Evolutionary conservation across 345 rosid species (phyloP), one percentile per base, ranked within the genome.

Genomic region (Camelina hispida): DNA sequence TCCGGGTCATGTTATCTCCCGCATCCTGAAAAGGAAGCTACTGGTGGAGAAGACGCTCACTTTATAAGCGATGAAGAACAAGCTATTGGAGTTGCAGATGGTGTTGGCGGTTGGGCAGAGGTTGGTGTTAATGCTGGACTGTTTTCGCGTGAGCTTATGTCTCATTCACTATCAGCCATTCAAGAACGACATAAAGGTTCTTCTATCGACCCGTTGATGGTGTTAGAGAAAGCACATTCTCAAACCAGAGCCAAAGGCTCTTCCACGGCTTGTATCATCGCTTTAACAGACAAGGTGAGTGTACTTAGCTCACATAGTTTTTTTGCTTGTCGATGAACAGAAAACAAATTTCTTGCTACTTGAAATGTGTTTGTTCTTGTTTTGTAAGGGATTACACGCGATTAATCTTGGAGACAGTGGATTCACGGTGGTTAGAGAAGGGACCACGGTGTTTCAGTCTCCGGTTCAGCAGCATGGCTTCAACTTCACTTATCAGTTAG

Each of bases 41-140:
- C 87, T 40, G 98, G 98, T 15, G 99, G 99, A 66, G 99, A 95
- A 81, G 99, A 95, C 76, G 97, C 99, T 65, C 96, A 95, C 81
- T 95, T 95, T 66, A 89, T 95, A 62, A 89, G 96, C 68, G 72
- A 52, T 34, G 88, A 87, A 58, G 89, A 87, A 47, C 93, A 95
- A 79, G 93, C 87, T 52, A 80, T 95, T 40, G 99, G 99, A 61
- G 91, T 95, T 76, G 99, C 99, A 28, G 99, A 95, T 85, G 99
- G 99, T 13, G 99, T 92, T 60, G 99, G 99, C 28, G 99, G 99
- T 59, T 95, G 99, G 99, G 99, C 97, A 6, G 97, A 95, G 71
- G 90, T 86, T 81, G 99, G 98, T 62, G 73, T 95, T 70, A 86
- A 95, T 79, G 78, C 99, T 1, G 99, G 98, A 52, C 18, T 68